These are phyloP conservation scores for Biancaea sappan DNA, from an alignment of 306 rosid genomes.

Conservation along the genomic window DNA sequence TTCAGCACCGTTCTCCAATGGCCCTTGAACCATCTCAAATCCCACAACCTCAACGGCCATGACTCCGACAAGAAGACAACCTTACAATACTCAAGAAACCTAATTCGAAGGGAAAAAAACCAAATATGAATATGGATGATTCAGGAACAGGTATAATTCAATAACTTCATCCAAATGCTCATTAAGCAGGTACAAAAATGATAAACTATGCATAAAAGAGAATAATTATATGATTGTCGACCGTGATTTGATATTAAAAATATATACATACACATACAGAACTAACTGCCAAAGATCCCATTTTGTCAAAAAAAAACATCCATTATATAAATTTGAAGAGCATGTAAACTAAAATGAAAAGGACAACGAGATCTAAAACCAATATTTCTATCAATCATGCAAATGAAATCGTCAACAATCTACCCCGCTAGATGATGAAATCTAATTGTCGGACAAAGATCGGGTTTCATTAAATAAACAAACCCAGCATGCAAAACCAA, in stretches of 20 bases:
- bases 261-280: background rate
- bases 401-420: constrained; percentile 27
- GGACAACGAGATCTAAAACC: constrained; percentile 30
- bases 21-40: constrained; percentile 83
- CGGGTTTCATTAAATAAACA: constrained; percentile 12
- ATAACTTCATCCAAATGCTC: constrained; percentile 20
- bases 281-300: background rate
- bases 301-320: background rate
- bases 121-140: constrained; percentile 16
- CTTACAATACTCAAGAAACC: constrained; percentile 48
- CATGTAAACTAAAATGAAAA: background rate
- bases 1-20: constrained; percentile 49
- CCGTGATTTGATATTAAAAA: background rate
- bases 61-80: constrained; percentile 44
- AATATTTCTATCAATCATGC: constrained; percentile 35
- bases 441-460: background rate
- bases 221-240: background rate
- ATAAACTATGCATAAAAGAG: constrained; percentile 6
- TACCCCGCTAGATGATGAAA: constrained; percentile 7
- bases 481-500: constrained; percentile 39
- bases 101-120: constrained; percentile 30
- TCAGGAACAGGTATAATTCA: constrained; percentile 22
- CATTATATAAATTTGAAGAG: constrained; percentile 22
- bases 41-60: constrained; percentile 89
- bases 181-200: constrained; percentile 9